Base-by-base conservation (phyloP, 306 rosid genomes). In the Fragaria vesca region DNA sequence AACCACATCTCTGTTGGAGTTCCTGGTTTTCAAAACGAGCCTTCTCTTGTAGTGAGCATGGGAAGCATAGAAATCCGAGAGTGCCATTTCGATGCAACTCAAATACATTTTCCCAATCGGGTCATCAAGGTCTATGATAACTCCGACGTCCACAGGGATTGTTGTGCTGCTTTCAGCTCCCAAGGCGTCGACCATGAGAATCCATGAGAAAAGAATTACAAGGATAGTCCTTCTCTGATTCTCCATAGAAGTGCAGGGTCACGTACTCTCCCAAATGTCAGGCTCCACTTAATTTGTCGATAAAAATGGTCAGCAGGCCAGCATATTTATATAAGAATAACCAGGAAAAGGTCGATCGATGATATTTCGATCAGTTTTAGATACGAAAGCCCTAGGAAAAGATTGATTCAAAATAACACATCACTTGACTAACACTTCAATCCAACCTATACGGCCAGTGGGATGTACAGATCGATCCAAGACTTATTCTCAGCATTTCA, bases 41-140 rank as follows among this genome's bases (percentile, higher is more conserved):
- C 81, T 70, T 0, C 71, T 78, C 9, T 47, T 58, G 28, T 71
- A 60, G 18, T 17, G 20, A 61, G 17, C 18, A 18, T 71, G 61
- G 18, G 32, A 46, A 34, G 18, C 26, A 16, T 78, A 78, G 81
- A 69, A 78, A 28, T 78, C 81, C 6, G 70, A 69, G 48, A 69
- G 70, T 9, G 81, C 81, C 71, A 78, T 78, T 11, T 78, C 8
- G 50, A 78, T 70, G 72, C 76, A 78, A 43, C 45, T 61, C 63
- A 61, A 62, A 8, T 75, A 75, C 71, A 78, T 32, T 7, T 48
- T 78, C 30, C 77, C 72, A 32, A 15, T 32, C 38, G 55, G 21
- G 9, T 65, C 18, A 50, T 58, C 76, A 12, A n/a, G 20, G 20
- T 78, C 62, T 20, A 70, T 26, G 4, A 78, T 16, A 62, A 78